phyloP scores from a whole-genome alignment of 164 flowering plant genomes.

The Stephania cephalantha region DNA sequence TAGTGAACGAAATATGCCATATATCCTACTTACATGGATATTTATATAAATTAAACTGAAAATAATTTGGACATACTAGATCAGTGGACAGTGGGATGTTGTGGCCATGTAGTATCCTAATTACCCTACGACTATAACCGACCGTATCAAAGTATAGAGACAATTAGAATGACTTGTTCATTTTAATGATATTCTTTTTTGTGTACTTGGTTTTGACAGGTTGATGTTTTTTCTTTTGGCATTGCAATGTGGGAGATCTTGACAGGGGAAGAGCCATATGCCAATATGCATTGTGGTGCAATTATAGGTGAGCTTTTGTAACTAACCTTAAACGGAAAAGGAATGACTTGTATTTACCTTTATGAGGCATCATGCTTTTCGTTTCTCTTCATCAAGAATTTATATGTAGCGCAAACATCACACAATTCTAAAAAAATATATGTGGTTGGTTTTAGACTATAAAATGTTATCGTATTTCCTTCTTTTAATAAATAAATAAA shows the following conservation, averaged over 20 bases:
- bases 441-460: background rate
- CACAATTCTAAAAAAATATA: background rate
- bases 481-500: background rate
- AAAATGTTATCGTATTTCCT: background rate
- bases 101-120: background rate
- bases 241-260: slow-evolving; percentile 84
- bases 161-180: background rate
- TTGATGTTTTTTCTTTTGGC: slow-evolving; percentile 92
- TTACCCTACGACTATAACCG: background rate
- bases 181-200: background rate
- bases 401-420: background rate
- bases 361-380: background rate
- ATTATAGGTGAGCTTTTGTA: slow-evolving; percentile 60
- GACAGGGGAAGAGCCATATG: slow-evolving; percentile 90
- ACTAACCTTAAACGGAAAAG: background rate
- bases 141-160: background rate
- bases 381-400: background rate
- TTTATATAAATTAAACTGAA: background rate
- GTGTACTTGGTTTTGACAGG: slow-evolving; percentile 33
- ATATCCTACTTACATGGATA: background rate
- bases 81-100: background rate
- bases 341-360: background rate
- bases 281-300: slow-evolving; percentile 86
- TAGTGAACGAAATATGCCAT: background rate
- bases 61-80: background rate